Conservation (phyloP, 2,329 filamentous ascomycete species). For the Pyricularia pennisetigena region DNA sequence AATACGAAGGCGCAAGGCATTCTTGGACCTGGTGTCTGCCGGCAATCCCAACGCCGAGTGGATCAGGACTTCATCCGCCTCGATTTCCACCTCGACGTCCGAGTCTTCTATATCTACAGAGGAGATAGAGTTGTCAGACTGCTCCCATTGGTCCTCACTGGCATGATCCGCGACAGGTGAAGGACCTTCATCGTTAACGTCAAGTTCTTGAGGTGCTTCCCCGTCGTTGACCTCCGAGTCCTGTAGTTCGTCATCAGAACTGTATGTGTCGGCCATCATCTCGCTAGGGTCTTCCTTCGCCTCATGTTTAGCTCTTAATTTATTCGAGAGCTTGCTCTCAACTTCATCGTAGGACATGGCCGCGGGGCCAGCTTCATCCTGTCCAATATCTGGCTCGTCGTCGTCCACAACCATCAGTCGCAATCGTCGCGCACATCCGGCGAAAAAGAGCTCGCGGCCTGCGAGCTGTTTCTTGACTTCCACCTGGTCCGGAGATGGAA, state of each 20-base stretch:
- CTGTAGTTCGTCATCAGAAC: neutral
- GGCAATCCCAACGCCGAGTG: slow-evolving; percentile 30
- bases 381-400: neutral
- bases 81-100: slow-evolving; percentile 12
- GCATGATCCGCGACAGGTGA: neutral
- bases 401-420: slow-evolving; percentile 36
- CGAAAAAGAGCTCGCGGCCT: slow-evolving; percentile 34
- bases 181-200: neutral
- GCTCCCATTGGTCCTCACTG: neutral
- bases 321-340: slow-evolving; percentile 25
- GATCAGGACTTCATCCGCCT: slow-evolving; percentile 31
- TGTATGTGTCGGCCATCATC: neutral
- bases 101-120: neutral
- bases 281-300: neutral
- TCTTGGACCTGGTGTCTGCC: slow-evolving; percentile 21
- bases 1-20: slow-evolving; percentile 27
- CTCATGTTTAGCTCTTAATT: neutral
- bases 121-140: neutral
- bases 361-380: slow-evolving; percentile 11
- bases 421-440: slow-evolving; percentile 35
- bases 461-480: slow-evolving; percentile 35
- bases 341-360: slow-evolving; percentile 33
- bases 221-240: slow-evolving; percentile 5
- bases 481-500: slow-evolving; percentile 17
- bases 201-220: slow-evolving; percentile 6